Conservation (phyloP, 768 basidiomycete genomes). For the Brasilioporus rufonigricans region DNA sequence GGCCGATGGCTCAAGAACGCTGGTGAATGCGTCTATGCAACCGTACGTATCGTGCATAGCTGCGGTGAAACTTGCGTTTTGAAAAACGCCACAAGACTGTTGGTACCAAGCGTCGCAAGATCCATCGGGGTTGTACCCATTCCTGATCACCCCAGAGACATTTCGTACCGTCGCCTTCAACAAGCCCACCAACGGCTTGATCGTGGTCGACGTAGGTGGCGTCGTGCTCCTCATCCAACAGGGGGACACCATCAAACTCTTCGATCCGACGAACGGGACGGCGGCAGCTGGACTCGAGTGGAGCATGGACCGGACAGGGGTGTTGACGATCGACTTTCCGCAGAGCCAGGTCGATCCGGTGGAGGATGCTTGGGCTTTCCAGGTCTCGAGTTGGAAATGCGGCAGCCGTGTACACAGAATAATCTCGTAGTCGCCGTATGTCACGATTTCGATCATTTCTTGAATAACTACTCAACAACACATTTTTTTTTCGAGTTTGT, state of each 20-base stretch:
- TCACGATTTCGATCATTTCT: too few species aligned
- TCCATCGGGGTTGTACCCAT: conserved; percentile 35
- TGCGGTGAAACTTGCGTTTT: neutral
- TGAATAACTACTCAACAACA: too few species aligned
- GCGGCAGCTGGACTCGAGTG: conserved; percentile 26
- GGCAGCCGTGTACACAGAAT: too few species aligned
- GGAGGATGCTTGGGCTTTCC: conserved; percentile 42
- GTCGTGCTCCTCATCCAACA: conserved; percentile 42
- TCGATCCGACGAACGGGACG: conserved; percentile 28
- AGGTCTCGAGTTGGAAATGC: conserved; percentile 20
- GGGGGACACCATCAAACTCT: conserved; percentile 42
- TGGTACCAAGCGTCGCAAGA: conserved; percentile 49
- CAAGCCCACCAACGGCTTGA: conserved; percentile 31
- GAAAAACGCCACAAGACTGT: conserved; percentile 35
- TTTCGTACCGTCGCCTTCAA: conserved; percentile 50
- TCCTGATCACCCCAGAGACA: conserved; percentile 47
- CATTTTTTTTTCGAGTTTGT: too few species aligned
- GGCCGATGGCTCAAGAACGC: conserved; percentile 51
- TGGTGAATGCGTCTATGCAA: conserved; percentile 51
- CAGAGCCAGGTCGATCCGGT: conserved; percentile 24
- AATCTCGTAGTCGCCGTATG: too few species aligned
- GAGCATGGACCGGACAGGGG: conserved; percentile 30
- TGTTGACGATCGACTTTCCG: conserved; percentile 30
- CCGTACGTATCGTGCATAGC: conserved; percentile 33
- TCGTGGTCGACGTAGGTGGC: conserved; percentile 35